Base-by-base conservation (phyloP, 208 protist species). In the Leptomonas pyrrhocoris region DNA sequence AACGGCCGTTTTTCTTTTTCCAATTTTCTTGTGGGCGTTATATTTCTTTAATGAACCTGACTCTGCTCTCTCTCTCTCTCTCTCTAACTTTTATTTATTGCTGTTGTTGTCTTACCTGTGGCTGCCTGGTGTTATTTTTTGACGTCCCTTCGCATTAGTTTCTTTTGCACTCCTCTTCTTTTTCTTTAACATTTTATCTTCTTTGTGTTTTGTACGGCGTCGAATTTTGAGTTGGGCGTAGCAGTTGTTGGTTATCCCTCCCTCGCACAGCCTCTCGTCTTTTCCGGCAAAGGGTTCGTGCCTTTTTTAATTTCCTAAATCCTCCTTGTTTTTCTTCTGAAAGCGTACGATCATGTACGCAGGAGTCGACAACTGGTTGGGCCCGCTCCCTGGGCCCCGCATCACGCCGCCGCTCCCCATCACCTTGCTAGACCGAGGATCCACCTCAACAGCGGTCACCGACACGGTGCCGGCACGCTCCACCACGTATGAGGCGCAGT, bases 401-500 rank as follows among this genome's bases (percentile, higher is more conserved):
- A 65, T 34, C 59, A 60, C 58, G 11, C 66, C 72, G 28, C 50
- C 38, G n/a, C 66, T 65, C 11, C 73, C 50, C 28, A 68, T 91
- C 40, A 77, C 60, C n/a, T 50, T 91, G 27, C 64, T 91, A 0
- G 70, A 80, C 2, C 58, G 53, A 6, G 79, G 86, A 11, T 23
- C 83, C 2, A 74, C 80, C 71, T 72, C 80, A 49, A 81, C 59
- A 12, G 56, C 54, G 6, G 78, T 63, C 45, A 86, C 69, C 48
- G 82, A 90, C 72, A 67, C 79, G 1, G 60, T 88, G 38, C 78
- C 82, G 0, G 76, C 84, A 30, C 85, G 79, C 36, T 84, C 83
- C 38, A 92, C 86, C 16, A 92, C 84, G 38, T 95, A 92, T 61
- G 74, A 86, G 31, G 78, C 83, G 19, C 90, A 92, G 59, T 86